Evolutionary conservation across 2,329 filamentous ascomycete genomes (phyloP).

Genomic region (Beauveria brongniartii): DNA sequence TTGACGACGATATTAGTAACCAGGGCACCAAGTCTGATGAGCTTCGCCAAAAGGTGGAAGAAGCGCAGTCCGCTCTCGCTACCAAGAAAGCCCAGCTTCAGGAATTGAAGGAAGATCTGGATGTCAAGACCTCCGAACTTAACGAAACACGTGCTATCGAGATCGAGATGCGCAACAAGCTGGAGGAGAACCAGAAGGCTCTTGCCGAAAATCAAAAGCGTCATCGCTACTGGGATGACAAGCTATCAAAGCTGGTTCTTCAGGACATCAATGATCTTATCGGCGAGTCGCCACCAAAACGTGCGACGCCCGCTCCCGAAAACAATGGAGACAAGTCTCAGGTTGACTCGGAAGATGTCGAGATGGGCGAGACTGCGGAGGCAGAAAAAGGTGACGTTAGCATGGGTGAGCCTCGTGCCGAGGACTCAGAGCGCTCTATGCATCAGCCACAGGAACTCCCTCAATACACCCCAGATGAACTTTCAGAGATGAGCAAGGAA

Average conservation of each 20-base stretch:
- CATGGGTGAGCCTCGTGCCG: not conserved
- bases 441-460: constrained; percentile 55
- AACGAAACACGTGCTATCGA: constrained; percentile 84
- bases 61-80: constrained; percentile 70
- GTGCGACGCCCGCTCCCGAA: constrained; percentile 15
- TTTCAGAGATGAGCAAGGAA: constrained; percentile 57
- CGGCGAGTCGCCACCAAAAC: constrained; percentile 26
- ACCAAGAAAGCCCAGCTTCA: constrained; percentile 75
- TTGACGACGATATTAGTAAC: constrained; percentile 70
- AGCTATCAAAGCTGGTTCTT: constrained; percentile 72
- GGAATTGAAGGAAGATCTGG: constrained; percentile 73
- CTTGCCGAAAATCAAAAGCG: constrained; percentile 80
- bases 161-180: constrained; percentile 97
- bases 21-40: constrained; percentile 70
- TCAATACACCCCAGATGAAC: constrained; percentile 65
- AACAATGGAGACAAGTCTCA: constrained; percentile 15
- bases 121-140: constrained; percentile 75
- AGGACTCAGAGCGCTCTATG: constrained; percentile 17
- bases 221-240: constrained; percentile 80
- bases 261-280: constrained; percentile 70
- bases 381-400: constrained; percentile 15
- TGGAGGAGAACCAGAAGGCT: constrained; percentile 91
- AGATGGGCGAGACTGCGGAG: constrained; percentile 21
- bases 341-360: constrained; percentile 25
- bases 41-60: constrained; percentile 64